These are phyloP conservation scores for Phialemonium atrogriseum DNA, from an alignment of 2,329 filamentous ascomycete genomes.

Conservation along the genomic window DNA sequence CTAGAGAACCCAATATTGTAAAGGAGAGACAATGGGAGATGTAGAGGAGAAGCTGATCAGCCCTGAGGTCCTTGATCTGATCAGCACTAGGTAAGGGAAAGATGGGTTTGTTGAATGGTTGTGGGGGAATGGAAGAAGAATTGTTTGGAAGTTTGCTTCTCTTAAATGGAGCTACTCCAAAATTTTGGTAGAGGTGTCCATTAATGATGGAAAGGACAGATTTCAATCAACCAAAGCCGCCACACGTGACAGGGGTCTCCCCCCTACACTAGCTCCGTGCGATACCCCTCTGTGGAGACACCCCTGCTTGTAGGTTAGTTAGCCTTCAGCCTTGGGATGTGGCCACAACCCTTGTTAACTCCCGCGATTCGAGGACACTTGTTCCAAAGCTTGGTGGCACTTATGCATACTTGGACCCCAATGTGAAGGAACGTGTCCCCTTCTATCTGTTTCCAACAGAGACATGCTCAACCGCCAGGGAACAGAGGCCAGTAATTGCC, in stretches of 20 bases:
- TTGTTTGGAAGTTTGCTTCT: neutral
- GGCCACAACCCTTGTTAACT: no score
- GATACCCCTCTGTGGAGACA: no score
- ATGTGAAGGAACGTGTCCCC: no score
- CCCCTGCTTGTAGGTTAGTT: no score
- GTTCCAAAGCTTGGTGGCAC: no score
- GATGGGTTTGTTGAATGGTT: conserved; percentile 3
- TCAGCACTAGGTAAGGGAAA: conserved; percentile 6
- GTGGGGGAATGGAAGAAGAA: conserved; percentile 1
- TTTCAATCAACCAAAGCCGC: conserved; percentile 26
- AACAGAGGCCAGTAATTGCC: no score
- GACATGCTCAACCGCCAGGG: no score
- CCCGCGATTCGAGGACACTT: no score
- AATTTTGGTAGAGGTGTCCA: conserved; percentile 30
- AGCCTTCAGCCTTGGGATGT: no score
- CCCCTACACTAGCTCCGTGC: neutral
- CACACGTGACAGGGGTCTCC: conserved; percentile 24
- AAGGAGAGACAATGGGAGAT: conserved; percentile 16
- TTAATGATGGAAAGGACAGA: conserved; percentile 39
- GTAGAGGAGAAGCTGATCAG: conserved; percentile 5
- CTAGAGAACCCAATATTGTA: conserved; percentile 7
- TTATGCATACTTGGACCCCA: no score
- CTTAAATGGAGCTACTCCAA: conserved; percentile 6
- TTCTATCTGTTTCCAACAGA: no score
- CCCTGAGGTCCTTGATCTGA: conserved; percentile 4